These are phyloP conservation scores for Fusarium devonianum DNA, from an alignment of 2,329 filamentous ascomycete genomes.

Conservation along the genomic window DNA sequence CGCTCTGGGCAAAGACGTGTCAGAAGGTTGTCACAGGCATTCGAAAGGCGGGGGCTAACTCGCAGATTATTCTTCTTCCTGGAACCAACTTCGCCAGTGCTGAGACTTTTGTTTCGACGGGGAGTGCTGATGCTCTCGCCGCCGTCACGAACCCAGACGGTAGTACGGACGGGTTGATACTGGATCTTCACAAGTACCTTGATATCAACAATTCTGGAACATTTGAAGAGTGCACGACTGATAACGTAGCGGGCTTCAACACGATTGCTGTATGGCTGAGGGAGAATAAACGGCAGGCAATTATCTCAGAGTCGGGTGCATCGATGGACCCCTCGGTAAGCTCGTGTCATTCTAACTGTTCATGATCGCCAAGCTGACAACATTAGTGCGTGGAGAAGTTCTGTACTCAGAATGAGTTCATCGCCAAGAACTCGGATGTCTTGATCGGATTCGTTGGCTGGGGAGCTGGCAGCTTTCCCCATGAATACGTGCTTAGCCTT, in stretches of 20 bases:
- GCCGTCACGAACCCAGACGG: constrained; percentile 66
- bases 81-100: constrained; percentile 66
- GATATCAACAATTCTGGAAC: constrained; percentile 65
- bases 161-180: constrained; percentile 60
- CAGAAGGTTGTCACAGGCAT: constrained; percentile 72
- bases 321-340: constrained; percentile 51
- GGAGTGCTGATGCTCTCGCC: constrained; percentile 59
- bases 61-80: constrained; percentile 66
- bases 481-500: constrained; percentile 52
- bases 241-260: constrained; percentile 59
- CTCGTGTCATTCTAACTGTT: not conserved
- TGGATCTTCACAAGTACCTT: constrained; percentile 69
- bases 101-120: constrained; percentile 55
- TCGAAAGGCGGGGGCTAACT: constrained; percentile 67
- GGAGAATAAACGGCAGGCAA: constrained; percentile 54
- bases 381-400: constrained; percentile 52
- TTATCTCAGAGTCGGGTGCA: constrained; percentile 62
- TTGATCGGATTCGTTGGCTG: constrained; percentile 56
- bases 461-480: constrained; percentile 55
- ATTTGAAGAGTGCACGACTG: constrained; percentile 58
- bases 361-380: constrained; percentile 6
- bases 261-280: constrained; percentile 57
- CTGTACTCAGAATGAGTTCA: constrained; percentile 56
- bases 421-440: constrained; percentile 56
- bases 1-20: constrained; percentile 64